A percentile compares a stretch with the other conserved stretches of the same genome.
Evolutionary conservation across 2,329 filamentous ascomycete genomes (phyloP).

Genomic region (Ambrosiella xylebori): DNA sequence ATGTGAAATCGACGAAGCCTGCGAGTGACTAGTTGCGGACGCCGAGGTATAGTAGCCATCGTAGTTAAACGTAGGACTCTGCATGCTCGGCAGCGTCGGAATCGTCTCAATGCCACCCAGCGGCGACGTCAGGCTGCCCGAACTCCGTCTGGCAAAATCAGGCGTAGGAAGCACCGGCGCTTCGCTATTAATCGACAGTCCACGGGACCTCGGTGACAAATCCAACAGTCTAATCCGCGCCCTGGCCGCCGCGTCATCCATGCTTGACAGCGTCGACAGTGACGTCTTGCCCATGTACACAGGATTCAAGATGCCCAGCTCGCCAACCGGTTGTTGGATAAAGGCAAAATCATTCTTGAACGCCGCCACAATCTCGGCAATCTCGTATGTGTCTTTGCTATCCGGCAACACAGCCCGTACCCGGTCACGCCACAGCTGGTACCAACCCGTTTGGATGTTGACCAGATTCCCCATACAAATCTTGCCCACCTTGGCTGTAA

Average conservation of each 20-base stretch:
- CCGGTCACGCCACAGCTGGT: constrained; percentile 66
- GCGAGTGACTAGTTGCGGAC: constrained; percentile 13
- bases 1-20: constrained; percentile 3
- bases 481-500: constrained; percentile 72
- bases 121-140: constrained; percentile 47
- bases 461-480: constrained; percentile 71
- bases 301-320: constrained; percentile 64
- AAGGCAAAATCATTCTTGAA: constrained; percentile 68
- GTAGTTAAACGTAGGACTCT: constrained; percentile 27
- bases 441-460: constrained; percentile 71
- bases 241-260: constrained; percentile 28
- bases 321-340: constrained; percentile 53
- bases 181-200: constrained; percentile 45
- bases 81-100: constrained; percentile 27
- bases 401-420: constrained; percentile 57
- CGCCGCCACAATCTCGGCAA: constrained; percentile 55
- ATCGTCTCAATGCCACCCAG: constrained; percentile 26
- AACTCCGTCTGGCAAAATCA: constrained; percentile 48
- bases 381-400: constrained; percentile 40
- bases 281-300: constrained; percentile 41
- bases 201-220: constrained; percentile 34
- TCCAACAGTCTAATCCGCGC: constrained; percentile 33
- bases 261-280: constrained; percentile 40
- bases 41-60: constrained; percentile 32
- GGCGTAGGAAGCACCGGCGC: constrained; percentile 44